A percentile compares a stretch with the other conserved stretches of the same genome.
phyloP scores from a whole-genome alignment of 495 filamentous ascomycete genomes.

The Trichoderma erinaceum region DNA sequence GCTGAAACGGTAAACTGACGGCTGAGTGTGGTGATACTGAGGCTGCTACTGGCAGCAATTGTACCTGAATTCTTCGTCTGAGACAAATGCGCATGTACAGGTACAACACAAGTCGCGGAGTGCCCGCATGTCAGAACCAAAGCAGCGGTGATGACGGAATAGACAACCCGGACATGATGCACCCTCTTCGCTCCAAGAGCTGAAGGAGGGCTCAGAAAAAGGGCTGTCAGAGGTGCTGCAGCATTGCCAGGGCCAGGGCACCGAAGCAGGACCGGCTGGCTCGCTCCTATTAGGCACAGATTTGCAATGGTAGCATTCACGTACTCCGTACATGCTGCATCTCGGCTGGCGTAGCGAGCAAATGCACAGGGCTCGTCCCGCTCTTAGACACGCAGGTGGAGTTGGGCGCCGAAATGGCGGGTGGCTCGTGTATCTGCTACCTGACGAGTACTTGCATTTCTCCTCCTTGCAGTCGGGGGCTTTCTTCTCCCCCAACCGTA shows the following conservation, averaged over 20 bases:
- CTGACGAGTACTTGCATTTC: neutral
- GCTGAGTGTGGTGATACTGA: constrained; percentile 7
- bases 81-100: too few relatives aligned
- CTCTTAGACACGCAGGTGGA: neutral
- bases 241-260: neutral
- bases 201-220: neutral
- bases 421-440: neutral
- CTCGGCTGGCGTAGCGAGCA: neutral
- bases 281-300: neutral
- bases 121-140: too few relatives aligned
- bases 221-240: neutral
- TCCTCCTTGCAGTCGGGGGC: neutral
- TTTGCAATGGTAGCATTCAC: neutral
- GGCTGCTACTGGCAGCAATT: neutral
- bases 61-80: neutral
- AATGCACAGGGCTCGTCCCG: constrained; percentile 12
- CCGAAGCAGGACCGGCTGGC: too few relatives aligned
- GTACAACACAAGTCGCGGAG: too few relatives aligned
- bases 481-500: neutral
- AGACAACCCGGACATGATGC: too few relatives aligned
- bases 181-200: too few relatives aligned
- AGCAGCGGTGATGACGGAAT: too few relatives aligned
- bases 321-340: neutral
- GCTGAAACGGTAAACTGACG: neutral
- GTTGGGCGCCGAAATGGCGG: neutral